Base-by-base conservation (phyloP, 108 stramenopile genomes). In the Skeletonema tropicum region DNA sequence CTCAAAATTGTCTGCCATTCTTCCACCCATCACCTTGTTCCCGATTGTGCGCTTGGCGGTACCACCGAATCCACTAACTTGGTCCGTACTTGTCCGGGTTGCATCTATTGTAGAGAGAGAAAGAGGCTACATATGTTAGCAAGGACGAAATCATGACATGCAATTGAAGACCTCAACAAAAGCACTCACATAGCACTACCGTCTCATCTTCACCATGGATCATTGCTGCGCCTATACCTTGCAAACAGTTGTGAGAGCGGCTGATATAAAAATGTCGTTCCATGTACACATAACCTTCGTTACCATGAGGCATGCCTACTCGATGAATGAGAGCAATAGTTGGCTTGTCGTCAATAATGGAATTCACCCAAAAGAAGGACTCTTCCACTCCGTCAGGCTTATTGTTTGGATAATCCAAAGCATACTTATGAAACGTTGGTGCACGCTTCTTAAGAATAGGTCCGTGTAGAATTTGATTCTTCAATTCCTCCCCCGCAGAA, bases 241-340 rank as follows among this genome's bases (percentile, higher is more conserved):
- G 87, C 4, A 88, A 57, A 60, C 87, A 85, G 45, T 88, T 88
- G 80, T 88, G 87, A 25, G 75, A 71, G 19, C 84, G 74, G 45
- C 79, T 81, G 7, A 88, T 55, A 60, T 88, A 88, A 52, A 86
- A 88, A 66, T 86, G 83, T 6, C 87, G 69, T 45, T 85, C 80
- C 74, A 80, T 85, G 42, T 85, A 80, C 3, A 83, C 65, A 36
- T 76, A 87, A 10, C 77, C 73, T 11, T 60, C 83, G 33, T 68
- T 52, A 12, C 38, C 38, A 14, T 73, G 76, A 6, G 77, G 77
- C 76, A 82, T 73, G 9, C 77, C 80, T 19, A 76, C 19, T 39
- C 79, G 68, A 59, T 88, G 87, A 52, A 84, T 68, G 15, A 88
- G 57, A 11, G 80, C 77, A 49, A 88, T 74, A 2, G 87, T 86